Evolutionary conservation across 1,284 basidiomycete genomes (phyloP), one percentile per base, ranked within the genome.

Genomic region (Leccinum pallidistipes): DNA sequence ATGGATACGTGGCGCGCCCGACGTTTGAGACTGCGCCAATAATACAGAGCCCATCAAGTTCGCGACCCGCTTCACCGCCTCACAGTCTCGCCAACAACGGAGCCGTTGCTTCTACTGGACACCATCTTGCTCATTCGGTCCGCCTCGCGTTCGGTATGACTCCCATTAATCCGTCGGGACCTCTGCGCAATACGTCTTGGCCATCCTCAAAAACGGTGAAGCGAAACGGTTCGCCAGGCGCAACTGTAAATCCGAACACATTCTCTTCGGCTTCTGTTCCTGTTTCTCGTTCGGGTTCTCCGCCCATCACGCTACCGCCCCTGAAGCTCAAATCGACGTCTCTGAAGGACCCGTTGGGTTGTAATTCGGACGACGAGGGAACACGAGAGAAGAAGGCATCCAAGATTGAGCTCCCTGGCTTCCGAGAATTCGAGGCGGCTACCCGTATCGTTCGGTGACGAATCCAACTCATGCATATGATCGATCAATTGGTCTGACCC

Each of bases 61-160:
- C 72, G 60, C 77, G 68, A 65, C 79, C 74, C 67, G 75, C 65
- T 64, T 80, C 69, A 24, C 76, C 66, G n/a, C 66, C 66, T 32
- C 66, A 65, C 27, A 59, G 59, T 51, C 55, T 49, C 54, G 55
- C 38, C 43, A 60, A 49, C 62, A 69, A 53, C 55, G 67, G 64
- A 32, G 14, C 47, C 21, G 49, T 45, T 5, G 3, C 64, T 32
- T 56, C 64, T 3, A 74, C 77, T 57, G 82, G 86, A 62, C 85
- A 85, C 68, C 86, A 91, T 75, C 82, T 93, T 49, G 90, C 88
- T 5, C 88, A 91, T 68, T 90, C 88, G 3, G 88, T 95, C 18
- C 86, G 91, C 38, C 81, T 88, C 29, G 93, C 93, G 50, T 95
- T 95, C 68, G 91, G 90, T 7, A 95, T 95, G 91, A 94, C 93